Evolutionary conservation across 164 flowering plant species (phyloP), one percentile per base, ranked within the genome.

Genomic region (Kalanchoe fedtschenkoi): DNA sequence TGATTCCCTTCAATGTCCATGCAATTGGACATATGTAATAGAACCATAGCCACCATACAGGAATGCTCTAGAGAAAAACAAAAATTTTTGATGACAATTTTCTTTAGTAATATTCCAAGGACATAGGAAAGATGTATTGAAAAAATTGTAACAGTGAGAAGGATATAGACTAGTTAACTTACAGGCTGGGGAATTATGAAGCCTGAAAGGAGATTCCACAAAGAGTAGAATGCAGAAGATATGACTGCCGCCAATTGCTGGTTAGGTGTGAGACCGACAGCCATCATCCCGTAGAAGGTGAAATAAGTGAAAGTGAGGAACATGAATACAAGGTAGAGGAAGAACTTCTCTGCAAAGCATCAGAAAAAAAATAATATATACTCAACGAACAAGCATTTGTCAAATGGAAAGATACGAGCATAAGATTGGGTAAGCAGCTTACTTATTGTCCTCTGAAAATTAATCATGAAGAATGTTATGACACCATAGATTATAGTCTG

Each of bases 171-270:
- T 11, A 28, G 6, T 29, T 0, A 37, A 69, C 89, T 83, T 66
- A 85, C 96, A 3, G 87, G 86, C 70, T 76, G 74, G 35, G 95
- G 92, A 65, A 89, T 66, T 15, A 87, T 89, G 66, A 92, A 89
- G 41, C 96, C 96, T 0, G 98, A 83, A n/a, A 84, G 81, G 38
- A 92, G 91, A 72, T 89, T 89, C 98, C 98, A 91, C n/a, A 89
- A 60, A 29, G 96, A 89, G 77, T 89, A 87, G 68, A 82, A 86
- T 32, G 91, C 88, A 34, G 96, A 89, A 37, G 98, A 86, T 33
- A 88, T 51, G 6, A 92, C 91, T 5, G 96, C 92, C 21, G 95
- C 88, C 62, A 87, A 26, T 15, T 87, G 83, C 53, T 81, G 85
- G 21, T 74, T 57, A 47, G 95, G 82, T 6, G 92, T 87, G 65